phyloP scores from a whole-genome alignment of 805 yeast species.

The Saccharomycodes ludwigii region DNA sequence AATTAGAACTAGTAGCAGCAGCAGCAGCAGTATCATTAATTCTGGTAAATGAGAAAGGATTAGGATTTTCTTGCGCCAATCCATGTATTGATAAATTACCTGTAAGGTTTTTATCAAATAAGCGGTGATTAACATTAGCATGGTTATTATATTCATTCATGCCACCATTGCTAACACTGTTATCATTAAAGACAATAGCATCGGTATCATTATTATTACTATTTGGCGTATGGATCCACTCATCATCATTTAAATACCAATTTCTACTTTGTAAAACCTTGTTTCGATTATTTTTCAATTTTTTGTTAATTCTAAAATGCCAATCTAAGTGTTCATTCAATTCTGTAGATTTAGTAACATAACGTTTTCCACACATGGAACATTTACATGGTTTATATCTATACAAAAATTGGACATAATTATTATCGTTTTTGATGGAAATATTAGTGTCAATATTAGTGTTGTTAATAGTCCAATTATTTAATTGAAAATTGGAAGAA shows the following conservation, averaged over 20 bases:
- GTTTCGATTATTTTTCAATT: slow-evolving; percentile 32
- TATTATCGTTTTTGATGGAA: slow-evolving; percentile 17
- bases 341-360: slow-evolving; percentile 42
- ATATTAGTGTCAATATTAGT: slow-evolving; percentile 15
- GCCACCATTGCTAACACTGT: too few species aligned
- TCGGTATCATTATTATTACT: too few species aligned
- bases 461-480: slow-evolving; percentile 25
- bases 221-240: too few species aligned
- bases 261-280: slow-evolving; percentile 52
- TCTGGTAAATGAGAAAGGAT: too few species aligned
- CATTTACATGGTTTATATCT: slow-evolving; percentile 61
- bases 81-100: too few species aligned
- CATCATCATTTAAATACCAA: slow-evolving; percentile 66
- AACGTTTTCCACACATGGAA: slow-evolving; percentile 81
- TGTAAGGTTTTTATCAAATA: too few species aligned
- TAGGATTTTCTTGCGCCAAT: too few species aligned
- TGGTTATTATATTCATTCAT: too few species aligned
- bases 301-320: slow-evolving; percentile 89
- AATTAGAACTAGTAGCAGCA: slow-evolving; percentile 11
- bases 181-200: too few species aligned
- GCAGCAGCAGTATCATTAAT: slow-evolving; percentile 55
- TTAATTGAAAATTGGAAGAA: slow-evolving; percentile 18
- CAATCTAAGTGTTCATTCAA: slow-evolving; percentile 71
- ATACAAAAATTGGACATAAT: slow-evolving; percentile 18
- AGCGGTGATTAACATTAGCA: too few species aligned